Percentiles rank a stretch among this genome's conserved stretches.
These are phyloP conservation scores for Schizonepeta tenuifolia DNA, from an alignment of 257 asterid species.

Conservation along the genomic window DNA sequence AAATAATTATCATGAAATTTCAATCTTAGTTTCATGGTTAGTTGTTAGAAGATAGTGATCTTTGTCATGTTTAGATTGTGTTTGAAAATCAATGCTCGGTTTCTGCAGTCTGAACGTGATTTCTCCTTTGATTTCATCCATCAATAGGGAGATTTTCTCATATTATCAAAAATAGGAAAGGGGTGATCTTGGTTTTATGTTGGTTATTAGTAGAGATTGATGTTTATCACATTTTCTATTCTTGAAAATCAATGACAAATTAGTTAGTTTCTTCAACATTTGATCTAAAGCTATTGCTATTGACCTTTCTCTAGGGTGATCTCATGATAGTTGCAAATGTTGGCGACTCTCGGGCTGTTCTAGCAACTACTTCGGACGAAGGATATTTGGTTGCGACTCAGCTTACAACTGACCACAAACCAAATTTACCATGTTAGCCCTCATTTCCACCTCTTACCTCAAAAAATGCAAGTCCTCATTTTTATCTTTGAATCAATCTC, in stretches of 20 bases:
- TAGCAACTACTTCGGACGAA: conserved; percentile 60
- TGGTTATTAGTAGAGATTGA: no score
- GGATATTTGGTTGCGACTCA: conserved; percentile 61
- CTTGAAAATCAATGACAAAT: background rate
- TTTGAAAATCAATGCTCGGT: background rate
- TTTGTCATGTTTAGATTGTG: background rate
- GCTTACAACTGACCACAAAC: conserved; percentile 81
- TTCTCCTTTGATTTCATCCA: background rate
- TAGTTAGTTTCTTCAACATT: background rate
- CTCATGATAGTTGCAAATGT: conserved; percentile 60
- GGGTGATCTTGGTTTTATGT: no score
- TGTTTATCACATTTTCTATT: background rate
- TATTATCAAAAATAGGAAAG: no score
- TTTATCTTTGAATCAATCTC: background rate
- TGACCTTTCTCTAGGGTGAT: conserved; percentile 54
- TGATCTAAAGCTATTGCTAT: background rate
- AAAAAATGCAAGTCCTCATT: background rate
- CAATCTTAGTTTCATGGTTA: background rate
- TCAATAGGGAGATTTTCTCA: no score
- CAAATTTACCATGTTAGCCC: conserved; percentile 67
- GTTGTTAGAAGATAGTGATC: background rate
- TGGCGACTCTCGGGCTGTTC: conserved; percentile 82
- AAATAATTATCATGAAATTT: background rate
- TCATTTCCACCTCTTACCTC: conserved; percentile 18
- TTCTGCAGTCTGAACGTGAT: background rate